A percentile compares a stretch with the other conserved stretches of the same genome.
phyloP scores from a whole-genome alignment of 2,329 filamentous ascomycete genomes.

The Madurella fahalii region DNA sequence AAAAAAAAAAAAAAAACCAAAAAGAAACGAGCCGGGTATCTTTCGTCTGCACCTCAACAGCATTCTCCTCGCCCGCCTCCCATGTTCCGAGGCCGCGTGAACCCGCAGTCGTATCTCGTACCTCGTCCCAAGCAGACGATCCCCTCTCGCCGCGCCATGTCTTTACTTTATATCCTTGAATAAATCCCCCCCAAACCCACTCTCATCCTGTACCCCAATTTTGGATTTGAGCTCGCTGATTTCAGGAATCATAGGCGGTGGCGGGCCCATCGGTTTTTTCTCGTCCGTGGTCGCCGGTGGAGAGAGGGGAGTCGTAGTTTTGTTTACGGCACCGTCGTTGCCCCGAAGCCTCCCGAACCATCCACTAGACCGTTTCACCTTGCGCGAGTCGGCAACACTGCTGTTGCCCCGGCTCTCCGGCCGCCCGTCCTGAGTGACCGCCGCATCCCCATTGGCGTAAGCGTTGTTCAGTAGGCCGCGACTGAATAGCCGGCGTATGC shows the following conservation, averaged over 20 bases:
- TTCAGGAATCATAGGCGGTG: slow-evolving; percentile 59
- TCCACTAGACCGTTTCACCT: slow-evolving; percentile 52
- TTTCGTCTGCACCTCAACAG: slow-evolving; percentile 26
- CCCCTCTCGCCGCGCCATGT: slow-evolving; percentile 19
- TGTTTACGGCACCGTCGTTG: slow-evolving; percentile 33
- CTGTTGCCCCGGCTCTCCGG: slow-evolving; percentile 49
- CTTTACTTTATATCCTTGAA: slow-evolving; percentile 56
- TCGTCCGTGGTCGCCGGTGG: slow-evolving; percentile 19
- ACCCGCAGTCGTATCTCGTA: background rate
- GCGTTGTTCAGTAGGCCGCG: slow-evolving; percentile 51
- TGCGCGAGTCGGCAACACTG: slow-evolving; percentile 49
- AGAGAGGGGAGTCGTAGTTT: slow-evolving; percentile 33
- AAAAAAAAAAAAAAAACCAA: slow-evolving; percentile 3
- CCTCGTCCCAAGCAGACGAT: slow-evolving; percentile 7
- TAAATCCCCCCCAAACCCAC: slow-evolving; percentile 47
- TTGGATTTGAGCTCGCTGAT: slow-evolving; percentile 49
- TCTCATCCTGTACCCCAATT: slow-evolving; percentile 42
- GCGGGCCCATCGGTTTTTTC: slow-evolving; percentile 45
- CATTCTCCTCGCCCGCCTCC: slow-evolving; percentile 5
- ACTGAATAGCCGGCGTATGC: slow-evolving; percentile 56
- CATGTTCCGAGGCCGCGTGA: background rate
- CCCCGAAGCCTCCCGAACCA: slow-evolving; percentile 55
- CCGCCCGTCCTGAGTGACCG: slow-evolving; percentile 35
- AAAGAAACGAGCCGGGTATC: slow-evolving; percentile 30
- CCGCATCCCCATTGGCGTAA: slow-evolving; percentile 47